Evolutionary conservation across 2,329 filamentous ascomycete species (phyloP), one percentile per base, ranked within the genome.

Genomic region (Aspergillus calidoustus): DNA sequence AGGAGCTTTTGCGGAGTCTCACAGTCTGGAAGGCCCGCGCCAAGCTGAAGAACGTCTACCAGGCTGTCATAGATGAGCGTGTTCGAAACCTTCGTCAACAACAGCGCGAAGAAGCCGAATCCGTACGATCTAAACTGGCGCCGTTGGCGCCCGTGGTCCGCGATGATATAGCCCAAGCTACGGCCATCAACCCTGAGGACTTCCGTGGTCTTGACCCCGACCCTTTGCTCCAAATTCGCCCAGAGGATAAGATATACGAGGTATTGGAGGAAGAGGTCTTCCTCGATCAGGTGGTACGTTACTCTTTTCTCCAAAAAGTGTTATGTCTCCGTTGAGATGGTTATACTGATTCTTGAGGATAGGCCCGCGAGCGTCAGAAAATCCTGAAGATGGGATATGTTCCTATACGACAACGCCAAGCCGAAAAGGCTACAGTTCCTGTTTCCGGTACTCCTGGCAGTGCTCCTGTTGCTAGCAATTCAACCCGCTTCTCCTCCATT

Each of bases 21-120:
- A 83, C 91, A 7, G 88, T 97, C 1, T 97, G 92, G 88, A 98
- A 98, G 80, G 92, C 95, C 38, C 93, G 91, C 75, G 92, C 93
- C 2, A 92, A 90, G 75, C 80, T 99, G 57, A 88, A 88, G 67
- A 89, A 87, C 64, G 88, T 97, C 17, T 93, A 89, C 67, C 87
- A 91, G 66, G 87, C 87, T 13, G 91, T 97, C 64, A 85, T 90
- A 64, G 86, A 87, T 60, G 89, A 86, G 68, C 87, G 91, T 34
- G 80, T 91, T 54, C 84, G 88, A 50, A 82, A 86, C 56, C 78
- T 96, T 64, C 85, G 86, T 65, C 86, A 86, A 66, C 84, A 89
- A 65, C 88, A 94, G 72, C 84, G 85, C 13, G 86, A 88, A 63
- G 89, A 90, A 73, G 91, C 91, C 46, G 78, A 83, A 61, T 77